Conservation (phyloP, 331 rosid genomes). For the Malus hybrid region DNA sequence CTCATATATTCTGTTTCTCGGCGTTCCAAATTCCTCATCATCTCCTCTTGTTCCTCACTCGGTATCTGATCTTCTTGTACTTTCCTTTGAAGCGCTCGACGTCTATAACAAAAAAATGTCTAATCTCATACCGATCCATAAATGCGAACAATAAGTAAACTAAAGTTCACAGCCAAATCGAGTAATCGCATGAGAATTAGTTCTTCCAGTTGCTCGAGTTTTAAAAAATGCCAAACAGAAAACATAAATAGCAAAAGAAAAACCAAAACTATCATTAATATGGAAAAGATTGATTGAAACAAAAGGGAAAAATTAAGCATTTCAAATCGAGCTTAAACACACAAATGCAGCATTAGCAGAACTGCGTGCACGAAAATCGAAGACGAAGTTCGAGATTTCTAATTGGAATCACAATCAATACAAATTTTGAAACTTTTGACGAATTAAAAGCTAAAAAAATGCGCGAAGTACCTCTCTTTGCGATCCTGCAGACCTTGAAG, state of each 20-base stretch:
- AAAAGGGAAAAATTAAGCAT: not conserved
- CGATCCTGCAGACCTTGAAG: conserved; percentile 97
- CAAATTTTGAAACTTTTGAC: not conserved
- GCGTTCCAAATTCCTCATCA: conserved; percentile 91
- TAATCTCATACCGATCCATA: not conserved
- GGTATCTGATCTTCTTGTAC: conserved; percentile 83
- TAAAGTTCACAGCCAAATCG: not conserved
- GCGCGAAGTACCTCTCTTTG: conserved; percentile 56
- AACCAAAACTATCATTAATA: not conserved
- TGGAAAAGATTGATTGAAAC: too few species aligned
- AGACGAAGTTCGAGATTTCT: not conserved
- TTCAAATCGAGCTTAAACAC: not conserved
- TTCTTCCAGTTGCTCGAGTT: not conserved
- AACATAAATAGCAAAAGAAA: not conserved
- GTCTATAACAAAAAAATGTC: conserved; percentile 36
- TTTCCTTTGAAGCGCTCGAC: conserved; percentile 67
- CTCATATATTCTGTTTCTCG: conserved; percentile 91
- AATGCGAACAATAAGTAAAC: not conserved
- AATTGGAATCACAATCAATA: not conserved
- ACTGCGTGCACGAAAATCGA: not conserved
- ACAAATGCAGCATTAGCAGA: not conserved
- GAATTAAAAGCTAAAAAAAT: not conserved
- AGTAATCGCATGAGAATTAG: not conserved
- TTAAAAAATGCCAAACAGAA: not conserved
- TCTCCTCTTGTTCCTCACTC: conserved; percentile 79